These are phyloP conservation scores for Pseudozyma pruni DNA, from an alignment of 1,284 basidiomycete species.

Conservation along the genomic window DNA sequence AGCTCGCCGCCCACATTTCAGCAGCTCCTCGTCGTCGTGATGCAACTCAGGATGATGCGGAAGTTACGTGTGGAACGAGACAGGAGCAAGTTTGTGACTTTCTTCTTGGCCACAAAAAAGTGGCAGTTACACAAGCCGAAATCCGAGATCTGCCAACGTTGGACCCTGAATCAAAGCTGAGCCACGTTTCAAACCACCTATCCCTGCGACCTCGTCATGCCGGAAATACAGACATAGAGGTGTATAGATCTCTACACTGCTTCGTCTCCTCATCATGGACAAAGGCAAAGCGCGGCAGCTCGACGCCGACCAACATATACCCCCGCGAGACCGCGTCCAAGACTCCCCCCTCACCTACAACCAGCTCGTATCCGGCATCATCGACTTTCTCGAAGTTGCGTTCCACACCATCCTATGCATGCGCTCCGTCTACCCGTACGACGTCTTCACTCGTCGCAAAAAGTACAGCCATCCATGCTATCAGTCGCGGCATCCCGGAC, in stretches of 20 bases:
- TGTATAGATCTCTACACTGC: not conserved
- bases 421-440: conserved; percentile 86
- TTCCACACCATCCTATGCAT: conserved; percentile 91
- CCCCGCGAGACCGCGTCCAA: conserved; percentile 29
- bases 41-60: not conserved
- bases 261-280: conserved; percentile 19
- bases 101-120: conserved; percentile 5
- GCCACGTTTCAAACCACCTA: not conserved
- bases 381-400: conserved; percentile 78
- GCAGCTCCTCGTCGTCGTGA: not conserved
- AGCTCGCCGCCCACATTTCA: too few species aligned
- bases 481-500: conserved; percentile 85
- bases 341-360: conserved; percentile 51
- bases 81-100: conserved; percentile 4
- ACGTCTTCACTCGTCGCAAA: conserved; percentile 84
- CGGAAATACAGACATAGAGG: not conserved
- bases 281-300: conserved; percentile 42
- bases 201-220: not conserved
- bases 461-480: conserved; percentile 90
- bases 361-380: conserved; percentile 42
- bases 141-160: conserved; percentile 6
- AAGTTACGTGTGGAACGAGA: too few species aligned
- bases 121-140: conserved; percentile 7
- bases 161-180: conserved; percentile 31
- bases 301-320: conserved; percentile 8